phyloP scores from a whole-genome alignment of 768 basidiomycete genomes.

The Suillus cothurnatus region DNA sequence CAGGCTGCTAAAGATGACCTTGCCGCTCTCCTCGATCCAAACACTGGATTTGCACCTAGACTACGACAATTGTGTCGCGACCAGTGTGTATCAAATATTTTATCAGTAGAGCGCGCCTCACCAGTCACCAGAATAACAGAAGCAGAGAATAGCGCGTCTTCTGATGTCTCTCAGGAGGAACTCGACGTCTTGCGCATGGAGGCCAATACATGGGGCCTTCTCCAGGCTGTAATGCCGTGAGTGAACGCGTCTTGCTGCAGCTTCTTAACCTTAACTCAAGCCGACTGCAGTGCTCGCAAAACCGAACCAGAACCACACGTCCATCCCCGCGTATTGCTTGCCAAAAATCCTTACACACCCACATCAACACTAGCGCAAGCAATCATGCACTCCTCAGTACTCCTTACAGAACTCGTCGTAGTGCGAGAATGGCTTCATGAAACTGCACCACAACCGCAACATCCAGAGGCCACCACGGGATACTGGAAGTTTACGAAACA shows the following conservation, averaged over 20 bases:
- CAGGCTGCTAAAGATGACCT: slow-evolving; percentile 61
- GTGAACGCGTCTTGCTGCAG: slow-evolving; percentile 30
- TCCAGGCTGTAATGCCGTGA: slow-evolving; percentile 78
- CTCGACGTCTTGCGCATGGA: slow-evolving; percentile 70
- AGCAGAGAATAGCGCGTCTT: slow-evolving; percentile 43
- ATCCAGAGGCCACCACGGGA: slow-evolving; percentile 75
- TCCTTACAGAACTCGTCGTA: slow-evolving; percentile 75
- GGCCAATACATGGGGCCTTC: slow-evolving; percentile 78
- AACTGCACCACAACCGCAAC: slow-evolving; percentile 58
- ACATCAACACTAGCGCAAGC: slow-evolving; percentile 74
- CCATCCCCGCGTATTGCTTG: slow-evolving; percentile 56
- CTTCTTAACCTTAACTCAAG: slow-evolving; percentile 1
- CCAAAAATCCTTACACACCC: slow-evolving; percentile 81
- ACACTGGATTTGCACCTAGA: slow-evolving; percentile 70
- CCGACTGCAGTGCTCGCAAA: slow-evolving; percentile 60
- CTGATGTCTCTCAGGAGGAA: slow-evolving; percentile 47
- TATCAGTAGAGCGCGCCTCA: neutral
- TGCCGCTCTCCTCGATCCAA: slow-evolving; percentile 61
- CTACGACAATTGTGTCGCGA: slow-evolving; percentile 53
- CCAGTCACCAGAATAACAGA: slow-evolving; percentile 50
- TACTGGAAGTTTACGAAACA: slow-evolving; percentile 87
- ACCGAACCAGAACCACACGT: slow-evolving; percentile 50
- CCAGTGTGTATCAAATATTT: slow-evolving; percentile 46
- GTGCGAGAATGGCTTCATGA: slow-evolving; percentile 91
- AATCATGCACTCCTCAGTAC: slow-evolving; percentile 65